Conservation (phyloP, 495 filamentous ascomycete species). For the Lineolata rhizophorae region DNA sequence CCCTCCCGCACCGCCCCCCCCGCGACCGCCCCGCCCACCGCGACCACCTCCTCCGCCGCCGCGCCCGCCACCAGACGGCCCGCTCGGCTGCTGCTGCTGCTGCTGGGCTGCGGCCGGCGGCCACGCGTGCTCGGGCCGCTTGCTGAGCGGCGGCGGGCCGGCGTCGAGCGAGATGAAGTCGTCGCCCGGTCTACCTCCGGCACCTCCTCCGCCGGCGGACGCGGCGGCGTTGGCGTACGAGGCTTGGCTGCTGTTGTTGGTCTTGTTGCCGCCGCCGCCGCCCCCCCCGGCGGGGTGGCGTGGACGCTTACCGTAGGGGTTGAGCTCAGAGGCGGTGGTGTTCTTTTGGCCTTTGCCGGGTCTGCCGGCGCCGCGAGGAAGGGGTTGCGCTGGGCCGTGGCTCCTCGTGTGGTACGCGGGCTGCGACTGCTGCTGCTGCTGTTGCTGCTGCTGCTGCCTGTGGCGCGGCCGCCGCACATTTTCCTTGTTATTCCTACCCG, state of each 20-base stretch:
- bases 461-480: conserved; percentile 29
- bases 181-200: no score
- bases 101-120: background rate
- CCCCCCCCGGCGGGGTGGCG: no score
- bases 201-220: no score
- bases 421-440: no score
- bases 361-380: background rate
- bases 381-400: background rate
- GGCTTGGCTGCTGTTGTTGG: no score
- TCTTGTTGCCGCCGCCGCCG: no score
- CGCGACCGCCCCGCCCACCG: background rate
- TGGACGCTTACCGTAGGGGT: background rate
- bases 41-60: background rate
- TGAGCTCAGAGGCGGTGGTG: background rate
- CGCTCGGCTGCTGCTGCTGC: background rate
- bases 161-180: no score
- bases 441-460: no score
- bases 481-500: conserved; percentile 32
- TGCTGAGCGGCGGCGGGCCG: no score
- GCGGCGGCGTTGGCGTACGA: no score
- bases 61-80: background rate
- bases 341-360: background rate
- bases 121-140: no score
- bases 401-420: conserved; percentile 23
- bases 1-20: background rate